phyloP scores from a whole-genome alignment of 2,329 filamentous ascomycete species.

The Pseudopyrenochaeta lycopersici region DNA sequence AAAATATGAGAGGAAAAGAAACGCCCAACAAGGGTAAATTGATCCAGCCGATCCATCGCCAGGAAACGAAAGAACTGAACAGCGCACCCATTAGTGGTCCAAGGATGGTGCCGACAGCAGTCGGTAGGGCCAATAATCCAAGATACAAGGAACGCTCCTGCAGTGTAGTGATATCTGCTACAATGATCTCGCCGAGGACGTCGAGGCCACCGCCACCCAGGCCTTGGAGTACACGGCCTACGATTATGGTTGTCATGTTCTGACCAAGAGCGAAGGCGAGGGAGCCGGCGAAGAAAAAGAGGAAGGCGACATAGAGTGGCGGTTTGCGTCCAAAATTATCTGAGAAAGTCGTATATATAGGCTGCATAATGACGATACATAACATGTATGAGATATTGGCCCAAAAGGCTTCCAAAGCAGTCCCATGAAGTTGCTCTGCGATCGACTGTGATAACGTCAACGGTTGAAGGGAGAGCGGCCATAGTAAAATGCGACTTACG shows the following conservation, averaged over 20 bases:
- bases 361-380: conserved; percentile 29
- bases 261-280: conserved; percentile 57
- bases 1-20: conserved; percentile 54
- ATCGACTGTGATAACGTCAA: no score
- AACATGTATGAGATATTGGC: conserved; percentile 60
- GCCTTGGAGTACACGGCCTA: conserved; percentile 61
- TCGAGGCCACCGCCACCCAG: conserved; percentile 61
- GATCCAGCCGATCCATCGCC: conserved; percentile 56
- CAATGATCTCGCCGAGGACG: conserved; percentile 59
- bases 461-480: no score
- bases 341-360: conserved; percentile 36
- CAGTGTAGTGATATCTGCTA: conserved; percentile 64
- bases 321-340: conserved; percentile 36
- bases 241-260: conserved; percentile 61
- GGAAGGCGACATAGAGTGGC: conserved; percentile 26
- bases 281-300: conserved; percentile 56
- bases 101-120: conserved; percentile 59
- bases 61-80: conserved; percentile 52
- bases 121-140: conserved; percentile 58
- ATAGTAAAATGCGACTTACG: no score
- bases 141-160: conserved; percentile 56
- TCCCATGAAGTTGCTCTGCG: not conserved
- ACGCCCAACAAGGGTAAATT: conserved; percentile 54
- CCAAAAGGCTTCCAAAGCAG: conserved; percentile 60
- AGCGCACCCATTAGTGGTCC: conserved; percentile 61